Base-by-base conservation (phyloP, 2,329 filamentous ascomycete genomes). In the Camillea tinctor region DNA sequence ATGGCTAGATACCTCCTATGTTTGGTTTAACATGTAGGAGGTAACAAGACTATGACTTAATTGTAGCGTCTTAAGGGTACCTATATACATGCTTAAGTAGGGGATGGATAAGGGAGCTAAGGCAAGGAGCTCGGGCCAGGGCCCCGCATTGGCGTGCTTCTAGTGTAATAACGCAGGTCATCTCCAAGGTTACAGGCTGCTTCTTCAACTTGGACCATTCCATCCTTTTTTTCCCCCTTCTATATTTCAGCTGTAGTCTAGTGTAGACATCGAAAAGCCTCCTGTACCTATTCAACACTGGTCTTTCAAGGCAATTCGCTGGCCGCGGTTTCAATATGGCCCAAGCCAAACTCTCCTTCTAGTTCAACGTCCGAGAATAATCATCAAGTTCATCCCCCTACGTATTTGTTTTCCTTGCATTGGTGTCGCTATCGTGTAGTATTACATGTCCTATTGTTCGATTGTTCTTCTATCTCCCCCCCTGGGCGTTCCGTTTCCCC, bases 401-500 rank as follows among this genome's bases (percentile, higher is more conserved):
- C 21, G 13, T 30, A 36, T 30, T 20, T 53, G 17, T 24, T n/a
- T 24, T 26, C 24, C 13, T 20, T 36, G 36, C 13, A 7, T n/a
- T n/a, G 13, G 36, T 44, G 13, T 58, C 52, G 36, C 52, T 57
- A 44, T 55, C 52, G 56, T 19, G 50, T 54, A 40, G 57, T 48
- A 52, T 17, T 54, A 53, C 56, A 61, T 64, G 58, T 60, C 62
- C 57, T 64, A 59, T 22, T 23, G 11, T 48, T 26, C 23, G n/a
- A n/a, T 56, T 44, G 52, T 55, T 57, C 11, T 50, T 26, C 50
- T n/a, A n/a, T n/a, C 13, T 36, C 36, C n/a, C 55, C 20, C 54
- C 50, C 55, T 58, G 63, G 62, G 63, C 62, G 61, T 61, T 55
- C 54, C 56, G 59, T 58, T 60, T 68, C 67, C 62, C 67, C 66